Evolutionary conservation across 1,139 yeast genomes (phyloP).

Genomic region (Pneumocystis wakefieldiae): DNA sequence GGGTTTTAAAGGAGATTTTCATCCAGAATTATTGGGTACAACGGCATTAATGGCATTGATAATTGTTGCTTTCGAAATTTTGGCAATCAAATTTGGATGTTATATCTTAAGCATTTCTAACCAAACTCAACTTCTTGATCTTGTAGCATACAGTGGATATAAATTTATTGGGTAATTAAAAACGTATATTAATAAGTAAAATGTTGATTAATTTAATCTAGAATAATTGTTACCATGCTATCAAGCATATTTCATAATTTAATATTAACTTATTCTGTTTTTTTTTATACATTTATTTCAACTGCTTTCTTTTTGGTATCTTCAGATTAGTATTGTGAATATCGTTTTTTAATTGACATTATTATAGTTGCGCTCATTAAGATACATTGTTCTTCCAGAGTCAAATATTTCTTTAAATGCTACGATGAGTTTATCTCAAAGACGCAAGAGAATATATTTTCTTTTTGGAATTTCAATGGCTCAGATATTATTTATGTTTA

Average conservation of each 20-base stretch:
- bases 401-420: constrained; percentile 23
- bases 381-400: constrained; percentile 54
- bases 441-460: constrained; percentile 74
- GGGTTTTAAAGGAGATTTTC: constrained; percentile 81
- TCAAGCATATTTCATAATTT: constrained; percentile 24
- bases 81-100: constrained; percentile 45
- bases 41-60: constrained; percentile 86
- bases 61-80: constrained; percentile 56
- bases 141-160: constrained; percentile 83
- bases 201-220: neutral
- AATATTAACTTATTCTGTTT: constrained; percentile 31
- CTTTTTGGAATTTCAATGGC: constrained; percentile 73
- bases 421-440: constrained; percentile 47
- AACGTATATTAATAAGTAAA: neutral
- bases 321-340: neutral
- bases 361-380: constrained; percentile 71
- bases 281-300: constrained; percentile 27
- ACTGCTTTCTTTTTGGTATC: constrained; percentile 29
- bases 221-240: constrained; percentile 24
- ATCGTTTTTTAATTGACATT: constrained; percentile 33
- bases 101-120: constrained; percentile 39
- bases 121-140: constrained; percentile 46
- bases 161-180: constrained; percentile 54
- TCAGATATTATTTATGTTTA: constrained; percentile 51
- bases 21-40: constrained; percentile 81